Evolutionary conservation across 2,329 filamentous ascomycete genomes (phyloP).

Genomic region (Colletotrichum sojae): DNA sequence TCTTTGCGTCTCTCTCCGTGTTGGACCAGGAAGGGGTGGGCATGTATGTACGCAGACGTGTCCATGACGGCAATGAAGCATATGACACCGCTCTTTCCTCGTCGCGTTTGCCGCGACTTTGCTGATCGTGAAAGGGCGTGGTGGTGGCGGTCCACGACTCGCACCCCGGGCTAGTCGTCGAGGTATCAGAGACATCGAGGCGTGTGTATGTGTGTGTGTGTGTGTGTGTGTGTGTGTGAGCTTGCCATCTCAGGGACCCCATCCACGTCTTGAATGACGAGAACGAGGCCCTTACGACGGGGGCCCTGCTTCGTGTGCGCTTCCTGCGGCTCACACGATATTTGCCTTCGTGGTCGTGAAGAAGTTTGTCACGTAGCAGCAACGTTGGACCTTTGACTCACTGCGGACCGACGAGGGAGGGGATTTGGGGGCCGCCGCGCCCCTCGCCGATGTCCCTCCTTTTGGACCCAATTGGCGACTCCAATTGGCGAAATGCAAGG

Average conservation of each 20-base stretch:
- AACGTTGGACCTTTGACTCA: constrained; percentile 5
- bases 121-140: neutral
- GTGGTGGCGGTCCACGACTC: neutral
- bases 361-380: neutral
- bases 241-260: neutral
- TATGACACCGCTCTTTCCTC: constrained; percentile 27
- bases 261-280: neutral
- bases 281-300: neutral
- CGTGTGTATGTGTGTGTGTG: neutral
- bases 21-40: neutral
- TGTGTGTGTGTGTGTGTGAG: neutral
- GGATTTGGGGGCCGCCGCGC: too few relatives aligned
- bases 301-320: constrained; percentile 5
- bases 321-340: constrained; percentile 33
- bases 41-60: neutral
- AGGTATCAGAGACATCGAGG: neutral
- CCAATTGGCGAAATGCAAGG: too few relatives aligned
- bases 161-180: neutral
- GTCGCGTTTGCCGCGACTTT: constrained; percentile 11
- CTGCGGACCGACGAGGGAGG: too few relatives aligned
- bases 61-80: constrained; percentile 24
- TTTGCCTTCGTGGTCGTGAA: neutral
- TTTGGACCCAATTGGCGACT: too few relatives aligned
- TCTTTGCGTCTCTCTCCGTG: too few relatives aligned
- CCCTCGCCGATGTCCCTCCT: too few relatives aligned